phyloP scores from a whole-genome alignment of 2,329 filamentous ascomycete species.

The Colletotrichum truncatum region DNA sequence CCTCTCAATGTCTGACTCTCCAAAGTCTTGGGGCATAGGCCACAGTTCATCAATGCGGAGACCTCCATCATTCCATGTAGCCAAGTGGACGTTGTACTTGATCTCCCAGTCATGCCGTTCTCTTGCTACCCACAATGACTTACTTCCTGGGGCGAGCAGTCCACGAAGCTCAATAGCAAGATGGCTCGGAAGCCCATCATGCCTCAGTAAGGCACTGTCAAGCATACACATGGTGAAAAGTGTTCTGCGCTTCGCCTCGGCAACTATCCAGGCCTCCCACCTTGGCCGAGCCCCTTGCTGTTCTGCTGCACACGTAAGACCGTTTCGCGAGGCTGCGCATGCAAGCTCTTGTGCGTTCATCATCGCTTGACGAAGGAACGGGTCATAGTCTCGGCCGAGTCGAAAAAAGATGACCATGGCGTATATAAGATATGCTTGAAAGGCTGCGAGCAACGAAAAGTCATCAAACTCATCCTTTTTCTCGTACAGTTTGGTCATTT shows the following conservation, averaged over 20 bases:
- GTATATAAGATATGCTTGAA: conserved; percentile 65
- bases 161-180: conserved; percentile 57
- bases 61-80: conserved; percentile 49
- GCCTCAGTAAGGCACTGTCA: conserved; percentile 55
- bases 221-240: conserved; percentile 63
- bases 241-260: conserved; percentile 60
- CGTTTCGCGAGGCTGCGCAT: conserved; percentile 45
- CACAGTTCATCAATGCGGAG: conserved; percentile 62
- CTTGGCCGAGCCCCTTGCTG: conserved; percentile 45
- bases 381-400: conserved; percentile 33
- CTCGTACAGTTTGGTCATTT: conserved; percentile 52
- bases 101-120: conserved; percentile 50
- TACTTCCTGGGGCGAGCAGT: conserved; percentile 50
- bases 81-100: conserved; percentile 51
- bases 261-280: conserved; percentile 64
- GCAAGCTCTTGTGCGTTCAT: conserved; percentile 62
- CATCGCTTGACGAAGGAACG: conserved; percentile 51
- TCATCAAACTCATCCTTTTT: conserved; percentile 37
- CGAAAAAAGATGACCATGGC: conserved; percentile 57
- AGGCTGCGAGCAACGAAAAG: conserved; percentile 48
- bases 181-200: conserved; percentile 54
- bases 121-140: conserved; percentile 52
- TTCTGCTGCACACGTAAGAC: conserved; percentile 55
- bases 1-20: conserved; percentile 38
- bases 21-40: conserved; percentile 45